These are phyloP conservation scores for Fusarium sulawesiense DNA, from an alignment of 2,329 filamentous ascomycete species.

Conservation along the genomic window DNA sequence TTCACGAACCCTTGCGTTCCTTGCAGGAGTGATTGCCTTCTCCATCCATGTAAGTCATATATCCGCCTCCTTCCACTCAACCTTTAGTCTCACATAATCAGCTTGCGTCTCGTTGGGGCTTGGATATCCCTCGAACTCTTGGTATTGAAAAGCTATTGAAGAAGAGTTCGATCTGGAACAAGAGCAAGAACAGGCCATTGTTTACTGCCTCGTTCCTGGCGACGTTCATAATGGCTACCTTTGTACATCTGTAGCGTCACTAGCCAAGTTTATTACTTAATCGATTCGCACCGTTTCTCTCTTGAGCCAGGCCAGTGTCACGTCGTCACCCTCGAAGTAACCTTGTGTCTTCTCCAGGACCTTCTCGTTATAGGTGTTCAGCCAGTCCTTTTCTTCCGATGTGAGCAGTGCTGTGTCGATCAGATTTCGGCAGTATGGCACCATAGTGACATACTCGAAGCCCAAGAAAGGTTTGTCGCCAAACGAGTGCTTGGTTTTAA, in stretches of 20 bases:
- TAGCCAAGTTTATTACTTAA: slow-evolving; percentile 23
- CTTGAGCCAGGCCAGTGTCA: slow-evolving; percentile 83
- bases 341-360: slow-evolving; percentile 83
- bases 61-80: not conserved
- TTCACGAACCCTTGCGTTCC: slow-evolving; percentile 74
- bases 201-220: slow-evolving; percentile 78
- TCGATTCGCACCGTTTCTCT: slow-evolving; percentile 80
- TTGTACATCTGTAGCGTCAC: slow-evolving; percentile 57
- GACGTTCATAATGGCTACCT: slow-evolving; percentile 75
- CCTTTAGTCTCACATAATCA: slow-evolving; percentile 40
- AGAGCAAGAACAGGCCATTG: slow-evolving; percentile 67
- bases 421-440: slow-evolving; percentile 90
- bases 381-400: slow-evolving; percentile 80
- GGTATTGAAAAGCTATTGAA: slow-evolving; percentile 53
- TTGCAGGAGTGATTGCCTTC: slow-evolving; percentile 73
- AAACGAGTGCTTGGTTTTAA: slow-evolving; percentile 87
- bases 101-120: slow-evolving; percentile 58
- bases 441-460: slow-evolving; percentile 98
- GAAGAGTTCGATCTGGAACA: slow-evolving; percentile 57
- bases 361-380: slow-evolving; percentile 86
- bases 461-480: slow-evolving; percentile 94
- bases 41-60: slow-evolving; percentile 68
- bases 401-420: slow-evolving; percentile 81
- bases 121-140: slow-evolving; percentile 54
- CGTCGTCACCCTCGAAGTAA: slow-evolving; percentile 78